These are phyloP conservation scores for Ogataea degrootiae DNA, from an alignment of 805 yeast species.

Conservation along the genomic window DNA sequence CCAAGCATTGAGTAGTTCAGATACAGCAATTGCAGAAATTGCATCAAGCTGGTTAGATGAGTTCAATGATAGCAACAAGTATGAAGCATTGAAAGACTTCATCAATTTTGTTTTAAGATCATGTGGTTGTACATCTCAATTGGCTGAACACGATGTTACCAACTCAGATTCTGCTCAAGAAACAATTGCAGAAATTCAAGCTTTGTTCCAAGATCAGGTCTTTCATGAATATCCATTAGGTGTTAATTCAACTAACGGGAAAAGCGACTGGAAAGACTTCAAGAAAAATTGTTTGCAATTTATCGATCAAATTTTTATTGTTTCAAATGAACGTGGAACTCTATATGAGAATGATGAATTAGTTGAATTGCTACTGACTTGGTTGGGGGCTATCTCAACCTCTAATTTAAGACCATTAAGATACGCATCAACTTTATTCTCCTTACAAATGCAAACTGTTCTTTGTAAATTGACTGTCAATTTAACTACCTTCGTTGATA, in stretches of 20 bases:
- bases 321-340: constrained; percentile 59
- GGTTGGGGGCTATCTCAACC: constrained; percentile 73
- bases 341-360: constrained; percentile 44
- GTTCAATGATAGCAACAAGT: constrained; percentile 36
- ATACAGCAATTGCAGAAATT: constrained; percentile 44
- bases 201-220: constrained; percentile 54
- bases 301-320: constrained; percentile 43
- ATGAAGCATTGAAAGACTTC: constrained; percentile 52
- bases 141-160: constrained; percentile 70
- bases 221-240: constrained; percentile 65
- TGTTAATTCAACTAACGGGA: constrained; percentile 34
- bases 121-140: constrained; percentile 65
- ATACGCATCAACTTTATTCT: constrained; percentile 54
- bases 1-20: constrained; percentile 45
- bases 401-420: constrained; percentile 69
- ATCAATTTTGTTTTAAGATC: constrained; percentile 65
- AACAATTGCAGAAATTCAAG: constrained; percentile 69
- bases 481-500: constrained; percentile 34
- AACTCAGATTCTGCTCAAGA: constrained; percentile 51
- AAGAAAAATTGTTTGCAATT: constrained; percentile 52
- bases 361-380: constrained; percentile 55
- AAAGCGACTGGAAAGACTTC: constrained; percentile 44
- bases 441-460: constrained; percentile 56
- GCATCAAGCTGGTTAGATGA: constrained; percentile 56
- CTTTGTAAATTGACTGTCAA: constrained; percentile 47